phyloP scores from a whole-genome alignment of 106 monocot species.

The Vanilla planifolia region DNA sequence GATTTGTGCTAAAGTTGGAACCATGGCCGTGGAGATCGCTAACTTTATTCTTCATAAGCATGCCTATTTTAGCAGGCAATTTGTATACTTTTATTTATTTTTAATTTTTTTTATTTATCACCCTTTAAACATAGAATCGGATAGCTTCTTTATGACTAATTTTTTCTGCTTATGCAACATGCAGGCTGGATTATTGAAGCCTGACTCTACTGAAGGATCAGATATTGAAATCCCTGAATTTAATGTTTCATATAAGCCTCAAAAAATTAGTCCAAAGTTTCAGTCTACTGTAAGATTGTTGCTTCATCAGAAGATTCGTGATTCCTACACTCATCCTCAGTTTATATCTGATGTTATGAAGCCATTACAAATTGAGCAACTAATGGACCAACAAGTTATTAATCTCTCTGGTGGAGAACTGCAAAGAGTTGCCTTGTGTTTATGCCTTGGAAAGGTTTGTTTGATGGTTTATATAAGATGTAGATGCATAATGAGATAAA shows the following conservation, averaged over 20 bases:
- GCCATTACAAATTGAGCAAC: slow-evolving; percentile 91
- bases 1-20: too few species aligned
- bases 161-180: too few species aligned
- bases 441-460: slow-evolving; percentile 95
- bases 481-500: background rate
- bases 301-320: slow-evolving; percentile 84
- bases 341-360: slow-evolving; percentile 98
- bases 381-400: slow-evolving; percentile 95
- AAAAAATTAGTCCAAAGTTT: slow-evolving; percentile 93
- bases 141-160: too few species aligned
- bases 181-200: slow-evolving; percentile 89
- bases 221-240: slow-evolving; percentile 92
- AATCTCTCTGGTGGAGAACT: slow-evolving; percentile 98
- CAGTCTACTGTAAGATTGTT: slow-evolving; percentile 52
- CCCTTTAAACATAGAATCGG: too few species aligned
- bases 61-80: too few species aligned
- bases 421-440: slow-evolving; percentile 85
- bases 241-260: slow-evolving; percentile 98
- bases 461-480: background rate
- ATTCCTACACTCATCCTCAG: slow-evolving; percentile 91
- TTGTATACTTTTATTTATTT: too few species aligned
- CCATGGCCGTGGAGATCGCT: too few species aligned
- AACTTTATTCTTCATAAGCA: too few species aligned
- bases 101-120: too few species aligned
- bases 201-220: slow-evolving; percentile 66